Evolutionary conservation across 1,139 yeast genomes (phyloP).

Genomic region (Pichia sp.): DNA sequence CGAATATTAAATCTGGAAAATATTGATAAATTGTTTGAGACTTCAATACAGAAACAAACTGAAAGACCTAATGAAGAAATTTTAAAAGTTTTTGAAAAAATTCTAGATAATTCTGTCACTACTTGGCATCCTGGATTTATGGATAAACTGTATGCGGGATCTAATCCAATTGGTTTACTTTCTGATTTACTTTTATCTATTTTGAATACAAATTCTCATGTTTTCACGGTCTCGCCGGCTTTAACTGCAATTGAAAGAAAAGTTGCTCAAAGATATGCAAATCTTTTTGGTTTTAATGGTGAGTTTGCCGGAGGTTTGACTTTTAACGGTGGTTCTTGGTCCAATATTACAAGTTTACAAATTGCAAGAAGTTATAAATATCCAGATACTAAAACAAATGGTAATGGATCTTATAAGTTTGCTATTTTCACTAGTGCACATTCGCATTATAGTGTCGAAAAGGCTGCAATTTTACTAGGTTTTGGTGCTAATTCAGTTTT

Average conservation of each 20-base stretch:
- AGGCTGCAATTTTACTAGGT: conserved; percentile 74
- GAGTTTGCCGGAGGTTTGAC: conserved; percentile 72
- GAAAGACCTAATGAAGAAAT: conserved; percentile 32
- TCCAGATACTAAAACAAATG: conserved; percentile 65
- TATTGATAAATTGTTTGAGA: conserved; percentile 14
- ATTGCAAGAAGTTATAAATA: conserved; percentile 62
- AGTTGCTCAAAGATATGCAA: conserved; percentile 64
- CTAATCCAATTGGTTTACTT: conserved; percentile 77
- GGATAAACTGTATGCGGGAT: conserved; percentile 79
- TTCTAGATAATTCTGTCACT: conserved; percentile 64
- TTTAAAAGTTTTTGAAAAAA: conserved; percentile 46
- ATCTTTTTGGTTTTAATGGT: conserved; percentile 51
- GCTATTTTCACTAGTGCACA: conserved; percentile 69
- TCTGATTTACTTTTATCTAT: conserved; percentile 65
- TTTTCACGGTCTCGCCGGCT: conserved; percentile 80
- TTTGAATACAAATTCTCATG: conserved; percentile 80
- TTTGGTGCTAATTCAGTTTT: conserved; percentile 60
- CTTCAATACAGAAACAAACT: conserved; percentile 17
- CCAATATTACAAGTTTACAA: conserved; percentile 73
- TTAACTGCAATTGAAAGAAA: conserved; percentile 68
- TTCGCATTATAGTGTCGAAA: conserved; percentile 76
- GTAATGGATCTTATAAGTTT: conserved; percentile 50
- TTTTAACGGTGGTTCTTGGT: conserved; percentile 84
- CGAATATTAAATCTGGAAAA: conserved; percentile 21
- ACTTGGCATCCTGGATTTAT: conserved; percentile 86